phyloP scores from a whole-genome alignment of 2,329 filamentous ascomycete genomes.

The Alternaria sp. region DNA sequence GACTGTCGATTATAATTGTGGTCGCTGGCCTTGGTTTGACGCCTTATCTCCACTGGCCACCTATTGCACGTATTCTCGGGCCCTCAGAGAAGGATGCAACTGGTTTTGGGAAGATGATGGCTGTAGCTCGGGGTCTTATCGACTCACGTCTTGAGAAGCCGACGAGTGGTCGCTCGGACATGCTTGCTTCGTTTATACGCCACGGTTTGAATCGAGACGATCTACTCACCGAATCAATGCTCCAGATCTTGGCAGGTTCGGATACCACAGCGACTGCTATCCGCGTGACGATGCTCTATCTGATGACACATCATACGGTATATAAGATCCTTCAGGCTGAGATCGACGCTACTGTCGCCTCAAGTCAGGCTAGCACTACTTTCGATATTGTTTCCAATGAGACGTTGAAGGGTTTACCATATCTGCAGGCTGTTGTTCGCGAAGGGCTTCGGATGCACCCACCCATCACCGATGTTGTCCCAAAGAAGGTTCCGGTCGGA shows the following conservation, averaged over 20 bases:
- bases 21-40: slow-evolving; percentile 21
- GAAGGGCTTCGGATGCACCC: slow-evolving; percentile 55
- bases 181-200: slow-evolving; percentile 61
- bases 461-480: slow-evolving; percentile 36
- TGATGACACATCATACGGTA: slow-evolving; percentile 59
- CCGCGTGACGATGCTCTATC: slow-evolving; percentile 60
- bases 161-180: slow-evolving; percentile 57
- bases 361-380: slow-evolving; percentile 22
- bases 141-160: slow-evolving; percentile 40
- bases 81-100: slow-evolving; percentile 44
- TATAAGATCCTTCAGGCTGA: slow-evolving; percentile 57
- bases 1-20: slow-evolving; percentile 13
- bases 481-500: slow-evolving; percentile 21
- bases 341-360: slow-evolving; percentile 49
- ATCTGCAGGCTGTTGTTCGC: slow-evolving; percentile 57
- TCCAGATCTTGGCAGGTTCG: slow-evolving; percentile 62
- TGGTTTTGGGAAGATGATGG: slow-evolving; percentile 36
- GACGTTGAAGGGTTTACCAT: slow-evolving; percentile 49
- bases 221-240: slow-evolving; percentile 52
- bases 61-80: slow-evolving; percentile 29
- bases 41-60: slow-evolving; percentile 25
- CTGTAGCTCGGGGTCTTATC: slow-evolving; percentile 26
- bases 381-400: slow-evolving; percentile 57
- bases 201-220: slow-evolving; percentile 52
- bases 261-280: slow-evolving; percentile 66